These are phyloP conservation scores for Cordyceps cateniannulata DNA, from an alignment of 2,329 filamentous ascomycete species.

Conservation along the genomic window DNA sequence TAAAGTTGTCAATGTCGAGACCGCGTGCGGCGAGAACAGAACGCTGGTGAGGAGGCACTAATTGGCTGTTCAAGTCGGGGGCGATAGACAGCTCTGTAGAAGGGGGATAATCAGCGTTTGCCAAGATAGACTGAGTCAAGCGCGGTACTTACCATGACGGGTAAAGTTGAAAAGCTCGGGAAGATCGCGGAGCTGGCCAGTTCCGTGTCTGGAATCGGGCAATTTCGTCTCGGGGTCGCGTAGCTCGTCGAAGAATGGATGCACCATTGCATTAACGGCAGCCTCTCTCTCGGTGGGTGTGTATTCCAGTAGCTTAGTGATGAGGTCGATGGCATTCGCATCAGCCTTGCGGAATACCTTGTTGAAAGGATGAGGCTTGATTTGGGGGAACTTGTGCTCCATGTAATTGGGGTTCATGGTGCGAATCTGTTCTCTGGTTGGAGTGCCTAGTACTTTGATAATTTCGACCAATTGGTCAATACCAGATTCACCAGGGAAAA, in stretches of 20 bases:
- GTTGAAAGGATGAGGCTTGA: slow-evolving; percentile 98
- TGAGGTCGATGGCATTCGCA: slow-evolving; percentile 85
- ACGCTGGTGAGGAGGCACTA: slow-evolving; percentile 80
- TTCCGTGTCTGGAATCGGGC: slow-evolving; percentile 88
- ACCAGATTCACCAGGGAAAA: slow-evolving; percentile 96
- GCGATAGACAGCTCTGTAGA: slow-evolving; percentile 86
- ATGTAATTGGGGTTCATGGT: slow-evolving; percentile 99
- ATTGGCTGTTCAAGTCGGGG: slow-evolving; percentile 75
- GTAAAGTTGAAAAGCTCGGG: slow-evolving; percentile 90
- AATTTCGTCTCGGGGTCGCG: slow-evolving; percentile 85
- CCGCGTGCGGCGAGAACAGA: slow-evolving; percentile 67
- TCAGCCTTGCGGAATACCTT: slow-evolving; percentile 99
- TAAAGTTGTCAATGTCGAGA: slow-evolving; percentile 90
- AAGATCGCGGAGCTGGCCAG: slow-evolving; percentile 71
- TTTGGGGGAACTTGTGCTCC: slow-evolving; percentile 99
- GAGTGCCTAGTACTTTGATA: slow-evolving; percentile 96
- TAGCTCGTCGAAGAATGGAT: slow-evolving; percentile 97
- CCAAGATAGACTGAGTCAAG: neutral
- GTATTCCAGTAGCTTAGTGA: slow-evolving; percentile 90
- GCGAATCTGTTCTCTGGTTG: slow-evolving; percentile 93
- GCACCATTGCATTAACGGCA: slow-evolving; percentile 93
- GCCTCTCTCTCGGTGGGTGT: slow-evolving; percentile 92
- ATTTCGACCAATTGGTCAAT: slow-evolving; percentile 99
- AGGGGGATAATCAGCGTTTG: neutral
- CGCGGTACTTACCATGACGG: slow-evolving; percentile 68